phyloP scores from a whole-genome alignment of 306 rosid species.

The Citrullus amarus region DNA sequence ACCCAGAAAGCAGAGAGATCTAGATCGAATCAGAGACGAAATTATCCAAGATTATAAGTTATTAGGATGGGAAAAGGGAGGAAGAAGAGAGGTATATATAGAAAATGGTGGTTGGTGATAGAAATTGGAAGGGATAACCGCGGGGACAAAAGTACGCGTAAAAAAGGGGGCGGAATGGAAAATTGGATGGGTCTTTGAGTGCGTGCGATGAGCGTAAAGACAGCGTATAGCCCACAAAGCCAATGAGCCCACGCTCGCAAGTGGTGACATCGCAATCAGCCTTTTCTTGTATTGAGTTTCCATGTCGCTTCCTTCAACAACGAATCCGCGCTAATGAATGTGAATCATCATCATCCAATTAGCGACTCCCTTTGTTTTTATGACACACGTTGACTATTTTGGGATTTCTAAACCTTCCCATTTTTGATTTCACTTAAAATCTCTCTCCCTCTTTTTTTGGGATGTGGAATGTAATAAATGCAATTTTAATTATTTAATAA shows the following conservation, averaged over 20 bases:
- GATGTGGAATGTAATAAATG: neutral
- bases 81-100: neutral
- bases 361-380: neutral
- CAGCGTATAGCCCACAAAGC: neutral
- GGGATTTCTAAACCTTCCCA: neutral
- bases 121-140: neutral
- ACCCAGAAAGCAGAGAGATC: neutral
- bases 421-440: neutral
- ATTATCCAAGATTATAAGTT: neutral
- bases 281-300: neutral
- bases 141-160: constrained; percentile 5
- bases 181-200: neutral
- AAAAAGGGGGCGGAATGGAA: neutral
- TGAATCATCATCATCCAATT: too few species aligned
- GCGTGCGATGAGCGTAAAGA: constrained; percentile 1
- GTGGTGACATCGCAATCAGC: neutral
- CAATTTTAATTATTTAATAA: neutral
- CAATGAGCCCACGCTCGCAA: neutral
- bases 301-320: constrained; percentile 1
- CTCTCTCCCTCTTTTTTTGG: neutral
- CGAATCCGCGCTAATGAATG: neutral
- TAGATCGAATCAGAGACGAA: neutral
- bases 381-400: neutral
- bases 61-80: neutral
- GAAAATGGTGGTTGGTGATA: constrained; percentile 2